phyloP scores from a whole-genome alignment of 2,329 filamentous ascomycete genomes.

The Botrytis cinerea region DNA sequence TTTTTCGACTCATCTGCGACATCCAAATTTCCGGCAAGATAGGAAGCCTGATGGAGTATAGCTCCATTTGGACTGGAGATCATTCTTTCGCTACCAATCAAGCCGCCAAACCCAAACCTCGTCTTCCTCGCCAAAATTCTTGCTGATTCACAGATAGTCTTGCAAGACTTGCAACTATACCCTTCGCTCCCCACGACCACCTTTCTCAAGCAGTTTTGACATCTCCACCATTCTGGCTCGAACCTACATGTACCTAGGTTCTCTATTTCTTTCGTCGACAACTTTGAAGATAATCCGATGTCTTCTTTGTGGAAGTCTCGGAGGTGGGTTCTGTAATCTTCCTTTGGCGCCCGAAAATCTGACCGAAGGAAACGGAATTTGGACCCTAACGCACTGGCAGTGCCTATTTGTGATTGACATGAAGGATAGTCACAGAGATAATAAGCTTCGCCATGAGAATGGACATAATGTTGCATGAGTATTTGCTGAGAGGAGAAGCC shows the following conservation, averaged over 20 bases:
- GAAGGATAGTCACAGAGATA: conserved; percentile 13
- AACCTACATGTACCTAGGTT: neutral
- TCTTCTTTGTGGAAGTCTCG: conserved; percentile 3
- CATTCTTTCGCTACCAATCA: neutral
- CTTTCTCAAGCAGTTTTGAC: neutral
- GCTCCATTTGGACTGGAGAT: too few relatives aligned
- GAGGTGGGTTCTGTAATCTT: neutral
- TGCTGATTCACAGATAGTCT: neutral
- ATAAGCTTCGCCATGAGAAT: neutral
- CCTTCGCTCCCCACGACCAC: neutral
- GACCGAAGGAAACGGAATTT: neutral
- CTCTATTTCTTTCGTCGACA: neutral
- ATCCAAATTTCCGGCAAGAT: neutral
- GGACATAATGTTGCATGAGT: neutral
- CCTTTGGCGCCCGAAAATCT: neutral
- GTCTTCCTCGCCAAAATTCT: neutral
- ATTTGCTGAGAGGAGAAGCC: neutral
- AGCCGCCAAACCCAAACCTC: neutral
- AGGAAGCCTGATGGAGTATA: neutral
- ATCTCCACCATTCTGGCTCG: conserved; percentile 15
- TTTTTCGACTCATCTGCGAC: neutral
- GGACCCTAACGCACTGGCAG: neutral
- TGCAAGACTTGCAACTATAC: neutral
- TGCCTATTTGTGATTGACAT: conserved; percentile 7
- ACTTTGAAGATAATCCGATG: neutral